Percentiles rank a stretch among this genome's conserved stretches.
phyloP scores from a whole-genome alignment of 345 rosid genomes.

The Balakata baccata region DNA sequence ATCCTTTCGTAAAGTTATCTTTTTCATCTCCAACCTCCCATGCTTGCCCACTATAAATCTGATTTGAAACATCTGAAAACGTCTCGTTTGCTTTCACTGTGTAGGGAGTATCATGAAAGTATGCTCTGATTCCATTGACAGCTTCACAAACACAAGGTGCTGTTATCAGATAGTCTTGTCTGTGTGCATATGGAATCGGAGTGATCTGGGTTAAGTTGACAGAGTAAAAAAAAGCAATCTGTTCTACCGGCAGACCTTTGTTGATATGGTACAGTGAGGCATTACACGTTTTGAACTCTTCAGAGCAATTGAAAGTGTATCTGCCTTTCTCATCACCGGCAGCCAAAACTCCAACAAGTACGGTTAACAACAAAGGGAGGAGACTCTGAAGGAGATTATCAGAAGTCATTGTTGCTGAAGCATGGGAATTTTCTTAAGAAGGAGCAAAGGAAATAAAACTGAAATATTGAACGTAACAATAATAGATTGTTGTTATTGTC shows the following conservation, averaged over 20 bases:
- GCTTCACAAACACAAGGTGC: slow-evolving; percentile 51
- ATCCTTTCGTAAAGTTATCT: slow-evolving; percentile 2
- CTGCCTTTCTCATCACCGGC: background rate
- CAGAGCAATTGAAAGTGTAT: slow-evolving; percentile 32
- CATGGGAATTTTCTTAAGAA: slow-evolving; percentile 8
- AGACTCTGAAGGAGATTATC: slow-evolving; percentile 16
- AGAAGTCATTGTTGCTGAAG: slow-evolving; percentile 19
- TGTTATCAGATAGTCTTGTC: slow-evolving; percentile 41
- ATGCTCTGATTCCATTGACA: slow-evolving; percentile 29
- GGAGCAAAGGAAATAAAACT: slow-evolving; percentile 1
- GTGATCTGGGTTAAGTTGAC: slow-evolving; percentile 34
- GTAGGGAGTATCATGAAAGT: slow-evolving; percentile 45
- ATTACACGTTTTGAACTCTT: slow-evolving; percentile 20
- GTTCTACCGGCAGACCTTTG: slow-evolving; percentile 16
- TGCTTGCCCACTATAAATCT: slow-evolving; percentile 45
- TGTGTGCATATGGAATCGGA: slow-evolving; percentile 14
- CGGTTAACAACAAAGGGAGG: slow-evolving; percentile 17
- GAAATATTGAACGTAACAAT: background rate
- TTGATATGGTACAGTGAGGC: slow-evolving; percentile 46
- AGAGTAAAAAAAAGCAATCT: slow-evolving; percentile 40
- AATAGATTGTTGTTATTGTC: background rate
- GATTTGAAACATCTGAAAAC: slow-evolving; percentile 32
- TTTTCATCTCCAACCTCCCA: slow-evolving; percentile 34
- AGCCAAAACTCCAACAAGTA: background rate
- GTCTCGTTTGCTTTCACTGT: slow-evolving; percentile 23